Evolutionary conservation across 129 eudicot genomes (phyloP), one percentile per base, ranked within the genome.

Genomic region (Artemisia tridentata): DNA sequence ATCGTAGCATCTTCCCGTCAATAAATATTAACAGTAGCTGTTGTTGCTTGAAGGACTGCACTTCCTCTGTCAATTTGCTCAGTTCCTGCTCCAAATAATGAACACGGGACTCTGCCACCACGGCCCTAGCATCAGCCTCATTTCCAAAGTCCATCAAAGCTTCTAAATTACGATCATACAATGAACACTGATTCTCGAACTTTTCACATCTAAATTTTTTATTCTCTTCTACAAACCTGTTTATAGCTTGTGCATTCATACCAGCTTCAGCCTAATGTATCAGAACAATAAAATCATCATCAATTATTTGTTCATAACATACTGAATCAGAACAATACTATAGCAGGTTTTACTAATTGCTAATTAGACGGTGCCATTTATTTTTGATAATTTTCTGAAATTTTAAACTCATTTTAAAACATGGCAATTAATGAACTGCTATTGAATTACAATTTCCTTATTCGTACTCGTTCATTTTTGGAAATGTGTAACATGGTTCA

Each of bases 101-200:
- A 20, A 72, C 82, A 68, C 86, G 79, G 11, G 57, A 16, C 72
- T 90, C 96, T 6, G 93, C 96, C 19, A 80, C 88, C 69, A 82
- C 90, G 5, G 93, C 99, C 49, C 96, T 79, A 65, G 85, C 80
- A 71, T 93, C 92, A 1, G 93, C 96, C 81, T 90, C 99, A 46
- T 93, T 86, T 3, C 93, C 96, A 15, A 93, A 93, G 59, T 93
- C 97, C 99, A 90, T 90, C 53, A 93, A 81, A 7, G 87, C 93
- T 64, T 90, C 92, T 7, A 96, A 83, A 76, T 93, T 96, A 31
- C 38, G 84, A 25, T 90, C 96, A 56, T 93, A 90, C 61, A 90
- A 78, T 7, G 88, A 77, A 74, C 99, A 90, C 79, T 93, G 97
- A 61, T 74, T 77, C 83, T 90, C 99, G 96, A 79, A 87, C 57